A percentile compares a stretch with the other conserved stretches of the same genome.
Conservation (phyloP, 352 stramenopile genomes). For the Aphanomyces invadans region DNA sequence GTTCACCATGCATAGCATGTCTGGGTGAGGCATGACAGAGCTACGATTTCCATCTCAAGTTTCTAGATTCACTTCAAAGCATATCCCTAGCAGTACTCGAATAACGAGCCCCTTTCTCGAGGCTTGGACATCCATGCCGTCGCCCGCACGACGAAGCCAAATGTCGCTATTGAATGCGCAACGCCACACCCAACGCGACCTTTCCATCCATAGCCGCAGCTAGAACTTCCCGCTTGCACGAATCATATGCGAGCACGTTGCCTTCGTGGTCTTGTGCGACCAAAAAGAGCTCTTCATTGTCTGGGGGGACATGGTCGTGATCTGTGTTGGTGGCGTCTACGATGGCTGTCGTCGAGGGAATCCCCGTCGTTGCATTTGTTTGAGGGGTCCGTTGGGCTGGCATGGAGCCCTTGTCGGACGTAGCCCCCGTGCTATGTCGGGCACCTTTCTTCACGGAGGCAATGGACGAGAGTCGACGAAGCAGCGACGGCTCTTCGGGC, state of each 20-base stretch:
- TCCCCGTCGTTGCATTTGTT: no score
- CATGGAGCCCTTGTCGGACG: no score
- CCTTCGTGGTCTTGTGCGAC: not conserved
- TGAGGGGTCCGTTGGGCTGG: not conserved
- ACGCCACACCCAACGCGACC: not conserved
- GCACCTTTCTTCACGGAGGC: not conserved
- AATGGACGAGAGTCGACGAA: not conserved
- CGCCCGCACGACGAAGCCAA: no score
- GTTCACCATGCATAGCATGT: no score
- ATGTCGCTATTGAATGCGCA: not conserved
- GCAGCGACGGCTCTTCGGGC: slow-evolving; percentile 6
- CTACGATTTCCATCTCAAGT: no score
- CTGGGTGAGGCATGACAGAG: no score
- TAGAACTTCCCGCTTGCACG: not conserved
- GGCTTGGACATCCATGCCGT: no score
- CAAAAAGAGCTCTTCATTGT: not conserved
- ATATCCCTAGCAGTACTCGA: no score
- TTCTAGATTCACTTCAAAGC: no score
- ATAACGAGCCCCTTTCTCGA: no score
- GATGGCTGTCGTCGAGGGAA: not conserved
- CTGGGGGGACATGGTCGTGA: not conserved
- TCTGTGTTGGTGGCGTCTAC: not conserved
- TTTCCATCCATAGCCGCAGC: not conserved
- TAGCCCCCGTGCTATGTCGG: not conserved
- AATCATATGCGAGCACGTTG: not conserved